phyloP scores from a whole-genome alignment of 2,329 filamentous ascomycete species.

The Aspergillus sergii region DNA sequence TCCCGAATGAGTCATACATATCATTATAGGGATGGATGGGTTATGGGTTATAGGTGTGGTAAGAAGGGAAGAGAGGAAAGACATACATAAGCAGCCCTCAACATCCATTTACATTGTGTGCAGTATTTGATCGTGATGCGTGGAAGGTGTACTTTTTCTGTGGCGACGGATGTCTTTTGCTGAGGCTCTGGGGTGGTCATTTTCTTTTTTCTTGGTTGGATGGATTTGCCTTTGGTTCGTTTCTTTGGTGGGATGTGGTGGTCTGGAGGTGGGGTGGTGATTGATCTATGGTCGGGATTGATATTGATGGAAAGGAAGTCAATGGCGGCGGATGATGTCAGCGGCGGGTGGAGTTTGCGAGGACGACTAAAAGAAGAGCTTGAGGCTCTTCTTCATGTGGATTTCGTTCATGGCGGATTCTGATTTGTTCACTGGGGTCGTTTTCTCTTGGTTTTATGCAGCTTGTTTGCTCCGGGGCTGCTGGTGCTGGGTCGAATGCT shows the following conservation, averaged over 20 bases:
- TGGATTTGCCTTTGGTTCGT: too few species aligned
- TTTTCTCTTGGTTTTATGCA: not conserved
- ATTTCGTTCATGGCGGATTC: not conserved
- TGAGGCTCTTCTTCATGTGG: not conserved
- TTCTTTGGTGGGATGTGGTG: not conserved
- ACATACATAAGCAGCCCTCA: constrained; percentile 79
- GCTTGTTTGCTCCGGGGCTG: not conserved
- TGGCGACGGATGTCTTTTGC: constrained; percentile 9
- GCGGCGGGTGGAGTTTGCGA: constrained; percentile 14
- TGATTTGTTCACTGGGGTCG: not conserved
- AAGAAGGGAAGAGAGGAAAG: not conserved
- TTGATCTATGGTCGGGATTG: not conserved
- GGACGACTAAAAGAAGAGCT: not conserved
- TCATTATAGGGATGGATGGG: not conserved
- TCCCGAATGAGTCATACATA: not conserved
- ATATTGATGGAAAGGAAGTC: not conserved
- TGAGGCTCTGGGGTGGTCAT: not conserved
- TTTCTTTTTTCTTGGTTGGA: not conserved
- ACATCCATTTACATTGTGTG: constrained; percentile 92
- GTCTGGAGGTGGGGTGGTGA: not conserved
- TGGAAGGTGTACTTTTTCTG: constrained; percentile 55
- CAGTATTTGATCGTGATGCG: constrained; percentile 88
- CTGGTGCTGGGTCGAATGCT: not conserved
- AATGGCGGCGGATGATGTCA: constrained; percentile 32
- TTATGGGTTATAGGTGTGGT: not conserved